Base-by-base conservation (phyloP, 148 eudicot genomes). In the Rhododendron ovatum region DNA sequence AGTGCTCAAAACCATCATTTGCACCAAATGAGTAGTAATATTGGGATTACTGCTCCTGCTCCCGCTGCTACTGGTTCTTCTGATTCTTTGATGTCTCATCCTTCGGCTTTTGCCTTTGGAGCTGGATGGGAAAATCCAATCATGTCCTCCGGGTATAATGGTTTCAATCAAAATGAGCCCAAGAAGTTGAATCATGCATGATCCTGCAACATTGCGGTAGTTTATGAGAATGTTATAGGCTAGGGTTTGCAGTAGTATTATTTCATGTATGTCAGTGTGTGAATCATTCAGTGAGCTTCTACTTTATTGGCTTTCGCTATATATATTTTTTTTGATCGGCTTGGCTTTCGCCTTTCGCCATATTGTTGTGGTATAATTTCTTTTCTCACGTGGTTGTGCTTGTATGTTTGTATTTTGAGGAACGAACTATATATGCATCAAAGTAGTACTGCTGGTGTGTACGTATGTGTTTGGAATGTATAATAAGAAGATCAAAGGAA, bases 71-170 rank as follows among this genome's bases (percentile, higher is more conserved):
- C 35, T 18, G 84, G 26, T 11, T n/a, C 43, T 48, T 82, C 69
- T 13, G 85, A 89, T 85, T 55, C 86, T 82, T 78, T 87, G 71
- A 51, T 82, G 11, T 80, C 86, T 80, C 61, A 86, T 63, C 81
- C 85, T 24, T 82, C 82, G 17, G 8, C 2, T 75, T 73, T 85
- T 2, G 73, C 84, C 59, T 83, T 89, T 51, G 85, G 88, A 7
- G 82, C 87, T 20, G 87, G 86, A 59, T 87, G 89, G 91, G 91
- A 89, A 24, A 89, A 89, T 80, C 84, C 89, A 20, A 86, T 89
- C 82, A 85, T 89, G 91, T 77, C 71, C 53, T 22, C 78, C 10
- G 12, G 74, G 20, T 43, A 71, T 14, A 71, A 87, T 35, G 82
- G 84, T 17, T 74, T 80, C 48, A 61, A 78, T 37, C 88, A 84